Percentiles rank a stretch among this genome's conserved stretches.
Conservation (phyloP, 2,329 filamentous ascomycete species). For the Claviceps quebecensis region DNA sequence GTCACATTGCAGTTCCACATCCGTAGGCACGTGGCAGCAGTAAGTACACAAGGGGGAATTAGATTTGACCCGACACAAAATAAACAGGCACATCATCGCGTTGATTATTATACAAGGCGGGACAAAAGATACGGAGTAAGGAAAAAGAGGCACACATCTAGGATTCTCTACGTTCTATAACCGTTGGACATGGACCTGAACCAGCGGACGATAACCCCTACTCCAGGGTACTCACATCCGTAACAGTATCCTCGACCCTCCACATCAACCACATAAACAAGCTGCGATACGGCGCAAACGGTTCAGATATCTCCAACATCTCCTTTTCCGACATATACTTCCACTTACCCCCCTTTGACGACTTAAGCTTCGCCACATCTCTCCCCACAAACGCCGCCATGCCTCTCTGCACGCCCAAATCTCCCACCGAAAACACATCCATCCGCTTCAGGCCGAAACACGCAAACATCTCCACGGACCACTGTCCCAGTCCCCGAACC, state of each 20-base stretch:
- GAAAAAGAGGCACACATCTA: no score
- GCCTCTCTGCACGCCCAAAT: constrained; percentile 85
- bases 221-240: constrained; percentile 53
- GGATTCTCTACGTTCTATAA: background rate
- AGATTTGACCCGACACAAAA: no score
- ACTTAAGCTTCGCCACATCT: constrained; percentile 73
- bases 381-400: constrained; percentile 79
- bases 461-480: constrained; percentile 98
- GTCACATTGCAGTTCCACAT: no score
- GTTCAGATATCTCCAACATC: constrained; percentile 70
- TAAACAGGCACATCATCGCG: no score
- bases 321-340: constrained; percentile 95
- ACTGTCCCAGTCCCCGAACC: constrained; percentile 73
- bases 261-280: constrained; percentile 99
- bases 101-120: no score
- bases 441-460: constrained; percentile 88
- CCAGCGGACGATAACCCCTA: constrained; percentile 4
- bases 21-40: no score
- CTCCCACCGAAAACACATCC: constrained; percentile 86
- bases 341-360: constrained; percentile 65
- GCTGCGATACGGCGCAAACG: constrained; percentile 76
- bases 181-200: background rate
- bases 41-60: no score
- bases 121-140: background rate
- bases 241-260: constrained; percentile 54